These are phyloP conservation scores for Lithocarpus polystachyus DNA, from an alignment of 306 rosid genomes.

Conservation along the genomic window DNA sequence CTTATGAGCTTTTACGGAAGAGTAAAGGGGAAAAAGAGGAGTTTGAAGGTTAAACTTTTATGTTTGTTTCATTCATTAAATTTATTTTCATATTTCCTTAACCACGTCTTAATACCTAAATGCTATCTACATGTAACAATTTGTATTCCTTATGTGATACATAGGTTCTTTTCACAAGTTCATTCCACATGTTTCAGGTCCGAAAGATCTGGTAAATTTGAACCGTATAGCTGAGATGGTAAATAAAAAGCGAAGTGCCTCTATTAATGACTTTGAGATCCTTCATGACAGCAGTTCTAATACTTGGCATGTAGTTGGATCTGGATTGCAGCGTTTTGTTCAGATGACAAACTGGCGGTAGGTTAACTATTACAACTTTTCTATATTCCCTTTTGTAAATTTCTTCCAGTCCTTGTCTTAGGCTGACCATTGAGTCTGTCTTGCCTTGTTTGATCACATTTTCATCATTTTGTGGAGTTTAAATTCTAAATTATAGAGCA, in stretches of 20 bases:
- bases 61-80: constrained; percentile 11
- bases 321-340: constrained; percentile 88
- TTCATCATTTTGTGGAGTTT: background rate
- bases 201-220: constrained; percentile 43
- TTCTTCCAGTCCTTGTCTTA: background rate
- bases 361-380: constrained; percentile 23
- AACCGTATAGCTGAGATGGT: constrained; percentile 70
- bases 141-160: background rate
- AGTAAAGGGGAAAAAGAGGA: constrained; percentile 50
- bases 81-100: constrained; percentile 4
- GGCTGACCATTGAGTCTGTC: background rate
- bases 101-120: background rate
- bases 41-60: constrained; percentile 44
- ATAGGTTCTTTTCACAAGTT: constrained; percentile 24
- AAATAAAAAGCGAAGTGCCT: constrained; percentile 65
- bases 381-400: background rate
- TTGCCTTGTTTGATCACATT: constrained; percentile 10
- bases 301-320: constrained; percentile 75
- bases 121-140: constrained; percentile 6
- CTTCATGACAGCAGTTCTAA: constrained; percentile 51
- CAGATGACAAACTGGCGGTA: constrained; percentile 99
- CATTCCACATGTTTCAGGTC: constrained; percentile 38
- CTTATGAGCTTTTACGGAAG: constrained; percentile 56
- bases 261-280: constrained; percentile 83
- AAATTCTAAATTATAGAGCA: background rate